Evolutionary conservation across 495 filamentous ascomycete genomes (phyloP).

Genomic region (Penicillium diatomitis): DNA sequence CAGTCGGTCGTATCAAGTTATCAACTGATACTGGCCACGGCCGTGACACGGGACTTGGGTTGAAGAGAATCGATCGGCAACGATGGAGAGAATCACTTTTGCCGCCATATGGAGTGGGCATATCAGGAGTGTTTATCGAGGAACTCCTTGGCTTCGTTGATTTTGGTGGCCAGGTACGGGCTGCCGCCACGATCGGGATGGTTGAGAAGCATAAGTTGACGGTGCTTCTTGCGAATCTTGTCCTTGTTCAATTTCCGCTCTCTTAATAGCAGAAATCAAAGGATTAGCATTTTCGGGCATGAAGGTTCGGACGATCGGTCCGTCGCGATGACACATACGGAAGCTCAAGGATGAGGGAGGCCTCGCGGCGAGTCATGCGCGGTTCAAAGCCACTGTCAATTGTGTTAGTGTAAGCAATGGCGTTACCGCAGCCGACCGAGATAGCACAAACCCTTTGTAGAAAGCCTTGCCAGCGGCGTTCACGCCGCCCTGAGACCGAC

Average conservation of each 20-base stretch:
- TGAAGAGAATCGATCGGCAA: no score
- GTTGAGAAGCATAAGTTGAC: constrained; percentile 93
- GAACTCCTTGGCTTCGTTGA: constrained; percentile 96
- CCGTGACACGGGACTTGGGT: no score
- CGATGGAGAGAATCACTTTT: no score
- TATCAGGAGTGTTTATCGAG: constrained; percentile 59
- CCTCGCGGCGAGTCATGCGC: constrained; percentile 86
- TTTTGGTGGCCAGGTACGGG: constrained; percentile 92
- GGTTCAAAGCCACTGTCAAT: constrained; percentile 68
- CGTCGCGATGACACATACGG: constrained; percentile 49
- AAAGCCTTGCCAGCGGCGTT: constrained; percentile 78
- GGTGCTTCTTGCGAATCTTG: constrained; percentile 90
- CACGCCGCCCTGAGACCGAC: constrained; percentile 68
- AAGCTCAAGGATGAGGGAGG: constrained; percentile 81
- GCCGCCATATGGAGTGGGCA: neutral
- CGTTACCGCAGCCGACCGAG: neutral
- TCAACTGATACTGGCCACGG: no score
- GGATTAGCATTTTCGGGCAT: constrained; percentile 8
- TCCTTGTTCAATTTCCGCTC: constrained; percentile 82
- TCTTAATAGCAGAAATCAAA: constrained; percentile 32
- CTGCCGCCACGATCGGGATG: constrained; percentile 96
- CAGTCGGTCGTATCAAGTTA: neutral
- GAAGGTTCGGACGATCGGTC: neutral
- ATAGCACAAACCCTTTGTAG: constrained; percentile 65
- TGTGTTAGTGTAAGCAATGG: constrained; percentile 2